Evolutionary conservation across 1,284 basidiomycete species (phyloP).

Genomic region (Malassezia sp.): DNA sequence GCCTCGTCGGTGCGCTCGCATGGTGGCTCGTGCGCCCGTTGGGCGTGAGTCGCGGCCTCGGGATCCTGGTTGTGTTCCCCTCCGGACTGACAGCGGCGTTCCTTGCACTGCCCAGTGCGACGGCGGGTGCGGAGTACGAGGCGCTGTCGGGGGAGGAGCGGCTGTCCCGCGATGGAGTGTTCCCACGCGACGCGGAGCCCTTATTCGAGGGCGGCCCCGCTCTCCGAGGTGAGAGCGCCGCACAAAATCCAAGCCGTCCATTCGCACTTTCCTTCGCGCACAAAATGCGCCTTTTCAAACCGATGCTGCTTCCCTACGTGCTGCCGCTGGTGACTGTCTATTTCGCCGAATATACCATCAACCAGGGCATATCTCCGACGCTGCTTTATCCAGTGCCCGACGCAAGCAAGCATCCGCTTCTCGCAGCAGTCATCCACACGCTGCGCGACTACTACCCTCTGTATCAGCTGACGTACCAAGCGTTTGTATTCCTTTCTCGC

Average conservation of each 20-base stretch:
- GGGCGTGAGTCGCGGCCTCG: slow-evolving; percentile 72
- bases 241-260: too few relatives aligned
- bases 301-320: slow-evolving; percentile 39
- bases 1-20: slow-evolving; percentile 75
- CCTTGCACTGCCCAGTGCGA: too few relatives aligned
- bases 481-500: slow-evolving; percentile 87
- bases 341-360: slow-evolving; percentile 45
- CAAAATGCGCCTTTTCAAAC: slow-evolving; percentile 35
- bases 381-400: slow-evolving; percentile 76
- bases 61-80: slow-evolving; percentile 45
- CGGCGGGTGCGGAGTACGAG: too few relatives aligned
- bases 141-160: too few relatives aligned
- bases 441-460: slow-evolving; percentile 88
- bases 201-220: too few relatives aligned
- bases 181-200: too few relatives aligned
- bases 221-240: too few relatives aligned
- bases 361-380: slow-evolving; percentile 58
- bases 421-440: slow-evolving; percentile 66
- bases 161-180: too few relatives aligned
- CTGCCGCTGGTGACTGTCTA: slow-evolving; percentile 41
- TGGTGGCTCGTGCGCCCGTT: slow-evolving; percentile 87
- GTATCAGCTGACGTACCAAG: slow-evolving; percentile 52
- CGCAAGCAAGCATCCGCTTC: slow-evolving; percentile 54
- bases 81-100: slow-evolving; percentile 34
- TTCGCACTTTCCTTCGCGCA: slow-evolving; percentile 30